A percentile compares a stretch with the other conserved stretches of the same genome.
phyloP scores from a whole-genome alignment of 2,329 filamentous ascomycete genomes.

The Pseudogymnoascus sp. region DNA sequence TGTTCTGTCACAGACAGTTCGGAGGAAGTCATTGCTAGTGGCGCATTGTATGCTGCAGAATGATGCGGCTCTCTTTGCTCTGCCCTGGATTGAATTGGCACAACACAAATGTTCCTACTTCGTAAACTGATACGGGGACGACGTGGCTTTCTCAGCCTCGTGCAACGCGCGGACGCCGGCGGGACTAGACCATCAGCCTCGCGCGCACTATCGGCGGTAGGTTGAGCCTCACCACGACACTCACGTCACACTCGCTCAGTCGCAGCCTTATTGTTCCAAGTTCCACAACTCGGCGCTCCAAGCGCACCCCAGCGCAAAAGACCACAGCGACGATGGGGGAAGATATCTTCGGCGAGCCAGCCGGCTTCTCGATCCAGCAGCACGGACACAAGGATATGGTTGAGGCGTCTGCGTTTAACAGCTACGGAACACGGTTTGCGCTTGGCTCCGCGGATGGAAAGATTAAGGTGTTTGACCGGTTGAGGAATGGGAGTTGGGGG shows the following conservation, averaged over 20 bases:
- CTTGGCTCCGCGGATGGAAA: conserved; percentile 88
- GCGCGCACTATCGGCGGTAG: neutral
- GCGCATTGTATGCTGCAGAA: neutral
- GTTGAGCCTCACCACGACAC: neutral
- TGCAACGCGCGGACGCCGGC: neutral
- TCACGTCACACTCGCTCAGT: neutral
- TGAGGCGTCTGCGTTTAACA: conserved; percentile 67
- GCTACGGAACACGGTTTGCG: conserved; percentile 83
- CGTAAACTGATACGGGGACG: neutral
- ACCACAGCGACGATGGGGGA: neutral
- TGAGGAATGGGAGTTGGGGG: conserved; percentile 68
- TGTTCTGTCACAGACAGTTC: conserved; percentile 45
- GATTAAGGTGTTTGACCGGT: conserved; percentile 82
- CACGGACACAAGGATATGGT: conserved; percentile 58
- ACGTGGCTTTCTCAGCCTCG: conserved; percentile 3
- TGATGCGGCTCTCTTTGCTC: neutral
- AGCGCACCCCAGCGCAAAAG: neutral
- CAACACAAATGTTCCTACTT: too few relatives aligned
- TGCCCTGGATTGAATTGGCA: neutral
- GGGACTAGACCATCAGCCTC: neutral
- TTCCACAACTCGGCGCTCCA: neutral
- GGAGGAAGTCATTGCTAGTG: conserved; percentile 13
- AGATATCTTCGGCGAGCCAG: neutral
- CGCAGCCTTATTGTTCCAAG: neutral
- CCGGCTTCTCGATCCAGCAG: conserved; percentile 44